Evolutionary conservation across 2,329 filamentous ascomycete genomes (phyloP).

Genomic region (Lasiodiplodia gonubiensis): DNA sequence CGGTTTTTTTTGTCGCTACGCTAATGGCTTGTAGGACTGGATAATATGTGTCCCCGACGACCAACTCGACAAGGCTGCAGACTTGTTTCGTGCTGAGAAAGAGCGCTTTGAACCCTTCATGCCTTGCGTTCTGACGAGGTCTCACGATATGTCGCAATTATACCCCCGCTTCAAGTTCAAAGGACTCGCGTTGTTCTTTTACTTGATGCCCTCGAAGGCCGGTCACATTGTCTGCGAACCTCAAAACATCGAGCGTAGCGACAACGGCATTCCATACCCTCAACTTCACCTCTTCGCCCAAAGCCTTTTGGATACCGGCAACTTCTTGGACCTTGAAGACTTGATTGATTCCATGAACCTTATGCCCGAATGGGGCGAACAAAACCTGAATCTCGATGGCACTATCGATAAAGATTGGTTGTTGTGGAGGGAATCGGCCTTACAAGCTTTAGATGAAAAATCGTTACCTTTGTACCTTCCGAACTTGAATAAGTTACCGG

Average conservation of each 20-base stretch:
- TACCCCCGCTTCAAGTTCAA: background rate
- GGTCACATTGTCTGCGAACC: background rate
- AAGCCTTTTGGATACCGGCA: conserved; percentile 34
- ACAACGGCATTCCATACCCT: background rate
- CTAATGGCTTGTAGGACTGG: background rate
- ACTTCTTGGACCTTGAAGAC: conserved; percentile 31
- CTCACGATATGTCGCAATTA: background rate
- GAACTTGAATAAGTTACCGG: too few relatives aligned
- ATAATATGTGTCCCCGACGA: background rate
- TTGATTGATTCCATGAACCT: conserved; percentile 36
- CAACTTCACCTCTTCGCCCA: conserved; percentile 25
- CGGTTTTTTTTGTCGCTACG: background rate
- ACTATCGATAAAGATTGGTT: conserved; percentile 31
- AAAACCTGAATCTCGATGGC: conserved; percentile 34
- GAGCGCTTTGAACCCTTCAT: background rate
- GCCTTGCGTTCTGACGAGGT: background rate
- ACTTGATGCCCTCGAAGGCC: background rate
- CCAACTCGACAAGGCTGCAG: background rate
- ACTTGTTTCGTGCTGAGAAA: background rate
- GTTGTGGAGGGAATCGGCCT: too few relatives aligned
- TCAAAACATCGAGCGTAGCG: background rate
- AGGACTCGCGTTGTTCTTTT: background rate
- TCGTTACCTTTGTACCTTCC: too few relatives aligned
- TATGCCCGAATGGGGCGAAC: conserved; percentile 31
- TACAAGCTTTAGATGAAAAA: too few relatives aligned